phyloP scores from a whole-genome alignment of 1,139 yeast genomes.

The Saccharomycopsis crataegensis region DNA sequence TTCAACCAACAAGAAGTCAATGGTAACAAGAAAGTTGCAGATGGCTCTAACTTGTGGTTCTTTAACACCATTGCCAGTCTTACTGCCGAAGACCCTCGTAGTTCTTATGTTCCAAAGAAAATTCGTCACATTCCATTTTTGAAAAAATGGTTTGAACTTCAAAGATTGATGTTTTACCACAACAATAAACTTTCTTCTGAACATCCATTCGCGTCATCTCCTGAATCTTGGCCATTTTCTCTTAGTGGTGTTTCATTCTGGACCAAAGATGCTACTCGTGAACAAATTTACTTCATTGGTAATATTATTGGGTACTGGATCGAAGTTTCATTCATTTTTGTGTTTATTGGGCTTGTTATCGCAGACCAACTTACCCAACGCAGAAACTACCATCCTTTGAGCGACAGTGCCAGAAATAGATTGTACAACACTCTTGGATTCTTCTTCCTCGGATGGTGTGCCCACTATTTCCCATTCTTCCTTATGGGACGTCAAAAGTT shows the following conservation, averaged over 20 bases:
- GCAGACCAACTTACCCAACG: constrained; percentile 77
- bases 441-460: constrained; percentile 78
- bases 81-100: constrained; percentile 46
- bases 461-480: constrained; percentile 87
- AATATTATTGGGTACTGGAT: constrained; percentile 92
- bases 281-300: constrained; percentile 86
- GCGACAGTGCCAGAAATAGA: constrained; percentile 58
- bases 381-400: constrained; percentile 56
- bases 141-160: constrained; percentile 85
- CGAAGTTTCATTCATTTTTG: constrained; percentile 60
- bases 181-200: constrained; percentile 80
- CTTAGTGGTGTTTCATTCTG: constrained; percentile 93
- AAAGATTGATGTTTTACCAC: constrained; percentile 82
- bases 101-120: constrained; percentile 45
- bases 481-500: constrained; percentile 91
- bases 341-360: constrained; percentile 47
- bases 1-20: constrained; percentile 87
- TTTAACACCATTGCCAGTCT: constrained; percentile 68
- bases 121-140: constrained; percentile 62
- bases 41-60: constrained; percentile 63
- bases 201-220: constrained; percentile 95
- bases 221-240: constrained; percentile 91
- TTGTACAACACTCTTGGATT: constrained; percentile 79
- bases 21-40: constrained; percentile 78
- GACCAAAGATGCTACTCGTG: constrained; percentile 60